Evolutionary conservation across 495 filamentous ascomycete species (phyloP).

Genomic region (Friedmanniomyces simplex): DNA sequence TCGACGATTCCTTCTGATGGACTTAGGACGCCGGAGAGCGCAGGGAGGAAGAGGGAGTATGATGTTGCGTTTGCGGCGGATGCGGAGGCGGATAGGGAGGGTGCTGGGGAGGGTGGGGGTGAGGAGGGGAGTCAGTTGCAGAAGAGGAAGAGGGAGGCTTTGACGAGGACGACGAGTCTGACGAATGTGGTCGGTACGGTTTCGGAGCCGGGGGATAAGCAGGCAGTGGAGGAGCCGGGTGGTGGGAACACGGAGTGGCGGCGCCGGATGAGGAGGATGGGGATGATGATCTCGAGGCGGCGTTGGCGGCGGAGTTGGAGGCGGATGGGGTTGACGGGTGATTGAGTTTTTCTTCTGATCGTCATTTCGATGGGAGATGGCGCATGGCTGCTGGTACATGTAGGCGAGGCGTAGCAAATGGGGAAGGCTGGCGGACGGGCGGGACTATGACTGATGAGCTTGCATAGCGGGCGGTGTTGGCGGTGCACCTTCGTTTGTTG

Average conservation of each 20-base stretch:
- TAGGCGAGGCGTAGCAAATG: not conserved
- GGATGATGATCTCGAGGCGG: conserved; percentile 17
- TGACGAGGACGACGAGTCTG: conserved; percentile 34
- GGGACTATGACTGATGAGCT: not conserved
- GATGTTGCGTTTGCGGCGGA: conserved; percentile 2
- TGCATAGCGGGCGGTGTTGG: not conserved
- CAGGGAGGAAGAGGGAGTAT: conserved; percentile 23
- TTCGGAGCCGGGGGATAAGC: not conserved
- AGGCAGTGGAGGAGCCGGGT: not conserved
- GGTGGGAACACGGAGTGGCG: not conserved
- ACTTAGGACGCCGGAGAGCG: conserved; percentile 11
- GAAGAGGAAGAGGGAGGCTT: conserved; percentile 33
- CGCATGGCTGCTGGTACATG: too few species aligned
- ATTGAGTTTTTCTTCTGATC: not conserved
- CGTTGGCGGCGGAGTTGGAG: conserved; percentile 18
- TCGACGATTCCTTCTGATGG: not conserved
- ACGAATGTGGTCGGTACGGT: conserved; percentile 19
- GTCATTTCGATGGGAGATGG: not conserved
- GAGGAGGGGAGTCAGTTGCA: conserved; percentile 30
- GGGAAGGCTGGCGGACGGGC: not conserved
- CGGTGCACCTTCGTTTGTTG: not conserved
- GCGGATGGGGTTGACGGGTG: not conserved
- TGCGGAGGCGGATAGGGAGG: conserved; percentile 19
- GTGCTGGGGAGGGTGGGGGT: conserved; percentile 15
- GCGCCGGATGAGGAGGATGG: conserved; percentile 5